Evolutionary conservation across 1,139 yeast species (phyloP).

Genomic region (Diutina mesorugosa): DNA sequence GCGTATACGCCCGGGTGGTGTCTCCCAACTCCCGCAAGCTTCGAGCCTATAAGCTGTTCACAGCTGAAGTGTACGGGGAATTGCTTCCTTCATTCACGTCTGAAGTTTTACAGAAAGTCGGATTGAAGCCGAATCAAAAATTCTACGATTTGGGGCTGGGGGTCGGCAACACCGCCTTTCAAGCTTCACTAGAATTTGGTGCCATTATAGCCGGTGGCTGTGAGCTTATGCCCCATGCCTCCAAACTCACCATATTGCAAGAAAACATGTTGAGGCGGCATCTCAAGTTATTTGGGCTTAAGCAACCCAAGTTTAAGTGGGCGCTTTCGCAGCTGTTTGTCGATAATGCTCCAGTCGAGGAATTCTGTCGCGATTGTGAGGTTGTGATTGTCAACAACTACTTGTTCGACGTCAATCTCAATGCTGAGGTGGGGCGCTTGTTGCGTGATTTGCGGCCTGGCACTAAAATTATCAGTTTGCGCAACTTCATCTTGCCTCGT

Average conservation of each 20-base stretch:
- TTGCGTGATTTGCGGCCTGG: conserved; percentile 58
- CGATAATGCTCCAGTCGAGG: conserved; percentile 41
- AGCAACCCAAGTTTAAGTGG: conserved; percentile 40
- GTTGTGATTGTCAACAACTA: conserved; percentile 74
- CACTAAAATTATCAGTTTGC: conserved; percentile 64
- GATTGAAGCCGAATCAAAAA: conserved; percentile 35
- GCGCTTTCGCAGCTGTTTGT: conserved; percentile 37
- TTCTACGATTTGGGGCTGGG: conserved; percentile 89
- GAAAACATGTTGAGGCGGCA: conserved; percentile 44
- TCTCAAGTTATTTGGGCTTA: conserved; percentile 49
- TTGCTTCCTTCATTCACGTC: conserved; percentile 67
- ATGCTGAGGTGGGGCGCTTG: conserved; percentile 53
- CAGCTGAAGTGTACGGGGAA: conserved; percentile 89
- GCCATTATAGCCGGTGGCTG: conserved; percentile 72
- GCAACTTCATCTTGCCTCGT: conserved; percentile 54
- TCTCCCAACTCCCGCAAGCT: conserved; percentile 60
- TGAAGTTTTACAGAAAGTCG: conserved; percentile 53
- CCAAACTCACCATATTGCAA: conserved; percentile 53
- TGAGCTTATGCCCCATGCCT: conserved; percentile 80
- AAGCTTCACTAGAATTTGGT: conserved; percentile 82
- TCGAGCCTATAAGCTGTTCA: conserved; percentile 69
- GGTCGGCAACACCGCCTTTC: conserved; percentile 84
- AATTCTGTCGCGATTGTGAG: conserved; percentile 47
- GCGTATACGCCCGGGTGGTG: conserved; percentile 66
- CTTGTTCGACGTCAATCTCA: conserved; percentile 63